Evolutionary conservation across 169 alveolate genomes (phyloP).

Genomic region (Plasmodium fragile): DNA sequence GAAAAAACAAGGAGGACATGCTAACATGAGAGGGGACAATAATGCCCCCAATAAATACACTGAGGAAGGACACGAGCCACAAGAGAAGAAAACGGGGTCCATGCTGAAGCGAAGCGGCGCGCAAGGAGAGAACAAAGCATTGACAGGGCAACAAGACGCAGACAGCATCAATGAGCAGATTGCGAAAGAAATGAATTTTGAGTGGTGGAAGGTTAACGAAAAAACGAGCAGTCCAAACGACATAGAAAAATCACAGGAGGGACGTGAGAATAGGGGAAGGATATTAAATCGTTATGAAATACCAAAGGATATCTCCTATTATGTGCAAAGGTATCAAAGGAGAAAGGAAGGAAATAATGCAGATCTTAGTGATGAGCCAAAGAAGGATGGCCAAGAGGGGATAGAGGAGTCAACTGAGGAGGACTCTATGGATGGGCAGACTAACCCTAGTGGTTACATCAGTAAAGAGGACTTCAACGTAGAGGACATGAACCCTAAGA

Average conservation of each 20-base stretch:
- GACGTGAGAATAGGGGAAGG: constrained; percentile 18
- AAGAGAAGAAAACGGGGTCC: neutral
- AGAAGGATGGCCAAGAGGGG: neutral
- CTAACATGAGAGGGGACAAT: neutral
- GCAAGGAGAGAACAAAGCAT: neutral
- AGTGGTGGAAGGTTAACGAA: constrained; percentile 58
- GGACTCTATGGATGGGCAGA: neutral
- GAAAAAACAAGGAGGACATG: neutral
- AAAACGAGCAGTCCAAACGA: neutral
- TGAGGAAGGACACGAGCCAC: neutral
- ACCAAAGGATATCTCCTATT: constrained; percentile 74
- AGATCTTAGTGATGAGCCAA: neutral
- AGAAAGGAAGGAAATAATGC: neutral
- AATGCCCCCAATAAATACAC: neutral
- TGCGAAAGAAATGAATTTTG: constrained; percentile 64
- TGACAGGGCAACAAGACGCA: neutral
- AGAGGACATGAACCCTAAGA: neutral
- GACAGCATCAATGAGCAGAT: constrained; percentile 23
- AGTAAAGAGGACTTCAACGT: neutral
- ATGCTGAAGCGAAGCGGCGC: neutral
- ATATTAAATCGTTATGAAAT: constrained; percentile 57
- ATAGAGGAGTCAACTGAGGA: neutral
- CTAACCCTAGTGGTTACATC: neutral
- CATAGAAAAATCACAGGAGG: neutral
- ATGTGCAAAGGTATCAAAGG: constrained; percentile 53